Base-by-base conservation (phyloP, 2,329 filamentous ascomycete species). In the Botrytis porri region DNA sequence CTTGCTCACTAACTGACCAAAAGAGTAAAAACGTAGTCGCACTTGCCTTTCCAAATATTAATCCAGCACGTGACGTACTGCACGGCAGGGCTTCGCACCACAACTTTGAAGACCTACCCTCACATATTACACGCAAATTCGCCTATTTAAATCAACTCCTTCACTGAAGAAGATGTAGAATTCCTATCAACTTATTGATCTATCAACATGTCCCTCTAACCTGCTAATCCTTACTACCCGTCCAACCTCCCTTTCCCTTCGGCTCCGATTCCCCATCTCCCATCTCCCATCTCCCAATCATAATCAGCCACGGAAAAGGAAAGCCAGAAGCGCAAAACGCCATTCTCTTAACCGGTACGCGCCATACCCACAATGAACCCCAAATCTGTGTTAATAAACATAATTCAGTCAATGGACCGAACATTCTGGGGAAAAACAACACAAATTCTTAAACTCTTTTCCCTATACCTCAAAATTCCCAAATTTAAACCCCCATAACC, bases 351-450 rank as follows among this genome's bases (percentile, higher is more conserved):
- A 35, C 64, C 64, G 20, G 25, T 54, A 54, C 64, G 45, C 64
- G 51, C 64, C 64, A 67, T 54, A 29, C 37, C 64, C 64, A 39
- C 35, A 54, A 67, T 67, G 64, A 57, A 54, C 12, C 25, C 64
- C 45, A 35, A 54, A 54, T 67, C 64, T 67, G 39, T 54, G 45
- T 35, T 67, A 57, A 67, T 67, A 67, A 57, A 67, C 64, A 67
- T 5, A 54, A 37, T 67, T 48, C 64, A 41, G 25, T 29, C 48
- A 29, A 29, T 16, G 45, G 64, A 67, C 32, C 0, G 35, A n/a
- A 57, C 16, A 29, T 29, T 67, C 45, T 25, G 64, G 37, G 51
- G n/a, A 16, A 35, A 35, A 37, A 51, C 32, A 54, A 39, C 14
- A 67, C 64, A 57, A 67, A 41, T 54, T 57, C 45, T 41, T 20